Evolutionary conservation across 768 basidiomycete species (phyloP), one percentile per base, ranked within the genome.

Genomic region (Inosperma sp.): DNA sequence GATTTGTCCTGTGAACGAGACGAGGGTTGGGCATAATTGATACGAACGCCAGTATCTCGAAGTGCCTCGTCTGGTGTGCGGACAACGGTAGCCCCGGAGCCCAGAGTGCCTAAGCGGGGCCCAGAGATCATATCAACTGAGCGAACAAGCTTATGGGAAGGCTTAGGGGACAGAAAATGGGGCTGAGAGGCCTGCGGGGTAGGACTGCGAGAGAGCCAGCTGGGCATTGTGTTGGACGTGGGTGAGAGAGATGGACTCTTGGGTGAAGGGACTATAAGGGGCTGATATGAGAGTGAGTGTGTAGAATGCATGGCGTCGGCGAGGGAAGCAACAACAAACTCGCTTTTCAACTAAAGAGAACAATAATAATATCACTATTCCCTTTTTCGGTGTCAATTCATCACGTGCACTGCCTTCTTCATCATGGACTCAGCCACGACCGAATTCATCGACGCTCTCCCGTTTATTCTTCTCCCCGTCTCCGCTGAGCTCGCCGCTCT

Each of bases 61-160:
- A 92, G 71, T 17, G 88, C 88, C 49, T 92, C 89, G 56, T 85
- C 82, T 7, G 89, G 89, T 0, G 89, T 91, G 50, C 83, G 74
- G 30, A 91, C 88, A 25, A 92, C 72, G 2, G 75, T 83, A 12
- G 88, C 88, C 33, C 88, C 87, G 16, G 77, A 62, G n/a, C 86
- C 88, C 16, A 88, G 76, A 3, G 70, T 65, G 2, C 80, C 80
- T 35, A 66, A 72, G 10, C 69, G 53, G 36, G 67, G 60, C 19
- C 39, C 25, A 31, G 71, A 64, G 37, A 70, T 50, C 14, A 69
- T 60, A 54, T 76, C 72, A 36, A 71, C 68, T 25, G 68, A 68
- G 31, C 69, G 68, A n/a, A 66, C 63, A 36, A 71, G 64, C 59
- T 74, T 76, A n/a, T n/a, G n/a, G n/a, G n/a, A n/a, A n/a, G n/a